Conservation (phyloP, 768 basidiomycete genomes). For the Sporobolomyces phaffii region DNA sequence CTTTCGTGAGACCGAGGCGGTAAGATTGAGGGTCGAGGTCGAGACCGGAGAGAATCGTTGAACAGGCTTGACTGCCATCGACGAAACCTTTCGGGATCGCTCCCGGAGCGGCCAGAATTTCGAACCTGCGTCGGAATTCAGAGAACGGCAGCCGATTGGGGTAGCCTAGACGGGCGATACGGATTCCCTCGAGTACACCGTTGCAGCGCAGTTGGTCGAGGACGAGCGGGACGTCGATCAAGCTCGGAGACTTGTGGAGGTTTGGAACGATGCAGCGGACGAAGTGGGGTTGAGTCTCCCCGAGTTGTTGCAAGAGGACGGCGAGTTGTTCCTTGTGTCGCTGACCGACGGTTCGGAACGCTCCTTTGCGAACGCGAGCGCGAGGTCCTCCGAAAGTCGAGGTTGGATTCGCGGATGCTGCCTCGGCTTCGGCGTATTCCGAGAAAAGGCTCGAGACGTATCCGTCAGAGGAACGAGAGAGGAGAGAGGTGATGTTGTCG, state of each 20-base stretch:
- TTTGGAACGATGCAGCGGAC: constrained; percentile 98
- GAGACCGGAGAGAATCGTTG: constrained; percentile 80
- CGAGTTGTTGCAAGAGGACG: constrained; percentile 82
- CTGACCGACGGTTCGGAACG: constrained; percentile 91
- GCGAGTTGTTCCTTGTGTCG: constrained; percentile 91
- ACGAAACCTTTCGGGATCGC: constrained; percentile 85
- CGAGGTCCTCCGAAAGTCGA: constrained; percentile 34
- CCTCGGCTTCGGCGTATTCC: constrained; percentile 61
- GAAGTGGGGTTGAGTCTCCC: constrained; percentile 94
- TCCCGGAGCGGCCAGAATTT: constrained; percentile 76
- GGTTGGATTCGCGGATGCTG: constrained; percentile 34
- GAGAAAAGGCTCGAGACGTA: constrained; percentile 78
- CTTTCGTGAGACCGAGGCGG: constrained; percentile 91
- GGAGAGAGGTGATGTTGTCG: constrained; percentile 83
- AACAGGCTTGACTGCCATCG: constrained; percentile 91
- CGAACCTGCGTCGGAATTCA: constrained; percentile 95
- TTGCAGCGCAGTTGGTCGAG: constrained; percentile 95
- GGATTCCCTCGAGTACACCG: constrained; percentile 96
- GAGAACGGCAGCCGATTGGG: constrained; percentile 94
- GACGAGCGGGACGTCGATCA: constrained; percentile 87
- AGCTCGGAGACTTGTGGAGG: constrained; percentile 76
- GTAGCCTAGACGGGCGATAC: constrained; percentile 93
- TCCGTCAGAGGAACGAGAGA: constrained; percentile 72
- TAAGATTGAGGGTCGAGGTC: constrained; percentile 77
- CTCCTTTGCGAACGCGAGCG: constrained; percentile 85